Evolutionary conservation across 2,329 filamentous ascomycete species (phyloP), one percentile per base, ranked within the genome.

Genomic region (Penicillium sp.): DNA sequence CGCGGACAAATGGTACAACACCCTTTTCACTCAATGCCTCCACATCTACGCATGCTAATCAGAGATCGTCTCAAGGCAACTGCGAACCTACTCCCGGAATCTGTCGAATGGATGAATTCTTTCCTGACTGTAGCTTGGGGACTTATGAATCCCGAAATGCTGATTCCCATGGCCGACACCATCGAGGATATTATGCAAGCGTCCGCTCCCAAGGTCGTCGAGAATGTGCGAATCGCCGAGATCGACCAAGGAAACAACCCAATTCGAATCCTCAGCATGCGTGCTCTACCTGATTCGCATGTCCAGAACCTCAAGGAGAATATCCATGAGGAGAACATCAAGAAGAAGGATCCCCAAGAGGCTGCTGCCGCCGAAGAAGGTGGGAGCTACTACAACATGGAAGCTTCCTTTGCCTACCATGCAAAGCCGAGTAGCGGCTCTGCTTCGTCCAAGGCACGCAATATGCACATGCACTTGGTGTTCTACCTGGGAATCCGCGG

Each of bases 111-210:
- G 95, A 89, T 99, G 85, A 99, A 99, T 74, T 93, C 91, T 0
- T 85, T 95, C 52, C 77, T 98, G 4, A 86, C 85, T 1, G 85
- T 96, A 43, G 83, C 95, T 44, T 99, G 95, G 95, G 90, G 91
- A 0, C 80, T 98, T 4, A 88, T 97, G 63, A 96, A 98, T 70
- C 94, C 95, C 0, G 94, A 98, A 44, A 96, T 98, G 90, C 95
- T 99, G 74, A 81, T 86, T n/a, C 86, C 86, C 6, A 85, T 97
- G 9, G 93, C 93, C n/a, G 95, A 98, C 72, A 97, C 91, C 13
- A 84, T 95, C 6, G 91, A 95, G 77, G 94, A 98, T 73, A 90
- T 98, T 65, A 98, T 98, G 94, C 92, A 96, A 73, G 94, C 93
- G 19, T 96, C 92, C 0, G 90, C 97, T 0, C 95, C 95, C 0